These are phyloP conservation scores for Novymonas esmeraldas DNA, from an alignment of 208 protist species.

Conservation along the genomic window DNA sequence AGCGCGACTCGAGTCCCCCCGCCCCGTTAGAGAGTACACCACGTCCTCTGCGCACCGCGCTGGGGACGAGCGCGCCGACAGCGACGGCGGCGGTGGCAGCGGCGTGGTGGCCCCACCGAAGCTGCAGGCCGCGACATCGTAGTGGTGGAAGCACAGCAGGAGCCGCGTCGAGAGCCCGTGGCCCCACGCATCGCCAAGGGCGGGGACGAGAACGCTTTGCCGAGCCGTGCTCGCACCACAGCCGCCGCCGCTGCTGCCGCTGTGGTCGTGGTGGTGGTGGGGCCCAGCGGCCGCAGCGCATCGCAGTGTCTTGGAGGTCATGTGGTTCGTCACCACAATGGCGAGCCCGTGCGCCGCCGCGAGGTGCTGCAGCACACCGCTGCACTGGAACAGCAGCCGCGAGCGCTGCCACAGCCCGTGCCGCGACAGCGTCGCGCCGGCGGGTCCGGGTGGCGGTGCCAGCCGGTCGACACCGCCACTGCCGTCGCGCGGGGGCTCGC, in stretches of 20 bases:
- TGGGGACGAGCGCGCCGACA: too few species aligned
- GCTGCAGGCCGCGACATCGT: conserved; percentile 21
- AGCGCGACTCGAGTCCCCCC: too few species aligned
- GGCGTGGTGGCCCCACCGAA: not conserved
- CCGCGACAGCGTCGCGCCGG: conserved; percentile 1
- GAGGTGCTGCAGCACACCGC: conserved; percentile 49
- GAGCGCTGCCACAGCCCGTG: conserved; percentile 43
- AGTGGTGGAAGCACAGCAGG: conserved; percentile 72
- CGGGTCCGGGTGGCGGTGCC: too few species aligned
- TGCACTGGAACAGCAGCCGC: conserved; percentile 65
- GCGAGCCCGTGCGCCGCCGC: conserved; percentile 48
- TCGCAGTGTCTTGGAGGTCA: conserved; percentile 55
- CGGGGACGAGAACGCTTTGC: conserved; percentile 50
- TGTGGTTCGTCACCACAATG: conserved; percentile 88
- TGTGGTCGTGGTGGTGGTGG: not conserved
- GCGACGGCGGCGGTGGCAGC: too few species aligned
- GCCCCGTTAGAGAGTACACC: conserved; percentile 8
- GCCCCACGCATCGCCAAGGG: conserved; percentile 77
- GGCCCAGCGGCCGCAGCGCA: not conserved
- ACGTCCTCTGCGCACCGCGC: conserved; percentile 40
- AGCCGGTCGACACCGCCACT: not conserved
- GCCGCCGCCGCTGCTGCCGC: too few species aligned
- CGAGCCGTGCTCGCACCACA: too few species aligned
- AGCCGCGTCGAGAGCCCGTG: conserved; percentile 56
- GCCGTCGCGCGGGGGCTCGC: not conserved